phyloP scores from a whole-genome alignment of 1,284 basidiomycete genomes.

The Thecaphora frezii region DNA sequence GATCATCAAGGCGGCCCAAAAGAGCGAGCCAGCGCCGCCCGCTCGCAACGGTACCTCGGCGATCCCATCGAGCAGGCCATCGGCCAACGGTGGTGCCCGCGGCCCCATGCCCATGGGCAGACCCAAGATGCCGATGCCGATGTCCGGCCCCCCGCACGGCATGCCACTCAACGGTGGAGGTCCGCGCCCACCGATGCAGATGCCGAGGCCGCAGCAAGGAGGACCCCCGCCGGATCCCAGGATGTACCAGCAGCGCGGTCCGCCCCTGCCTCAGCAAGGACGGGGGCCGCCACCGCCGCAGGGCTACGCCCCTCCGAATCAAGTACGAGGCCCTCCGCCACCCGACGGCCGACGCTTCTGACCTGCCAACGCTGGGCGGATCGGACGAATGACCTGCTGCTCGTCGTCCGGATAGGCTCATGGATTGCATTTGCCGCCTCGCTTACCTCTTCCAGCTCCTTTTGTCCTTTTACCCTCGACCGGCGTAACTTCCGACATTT shows the following conservation, averaged over 20 bases:
- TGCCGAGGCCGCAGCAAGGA: not conserved
- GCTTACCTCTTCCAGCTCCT: too few relatives aligned
- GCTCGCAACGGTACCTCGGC: constrained; percentile 8
- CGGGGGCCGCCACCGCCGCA: not conserved
- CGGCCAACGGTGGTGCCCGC: constrained; percentile 8
- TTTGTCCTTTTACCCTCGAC: too few relatives aligned
- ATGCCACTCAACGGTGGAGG: not conserved
- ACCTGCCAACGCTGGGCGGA: too few relatives aligned
- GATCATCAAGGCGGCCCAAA: constrained; percentile 56
- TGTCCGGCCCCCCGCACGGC: not conserved
- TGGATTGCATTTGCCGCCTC: too few relatives aligned
- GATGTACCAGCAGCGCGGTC: constrained; percentile 1
- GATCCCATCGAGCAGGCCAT: constrained; percentile 34
- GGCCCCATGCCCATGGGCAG: constrained; percentile 9
- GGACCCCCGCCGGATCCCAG: not conserved
- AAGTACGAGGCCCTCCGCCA: not conserved
- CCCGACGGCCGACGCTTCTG: not conserved
- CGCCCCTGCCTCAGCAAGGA: not conserved
- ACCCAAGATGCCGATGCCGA: constrained; percentile 6
- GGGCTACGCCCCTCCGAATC: not conserved
- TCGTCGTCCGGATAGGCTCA: too few relatives aligned
- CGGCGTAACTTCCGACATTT: too few relatives aligned
- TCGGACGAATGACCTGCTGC: too few relatives aligned
- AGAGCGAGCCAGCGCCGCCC: constrained; percentile 15
- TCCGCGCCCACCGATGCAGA: not conserved